A percentile compares a stretch with the other conserved stretches of the same genome.
phyloP scores from a whole-genome alignment of 768 basidiomycete species.

The Steccherinum ochraceum region DNA sequence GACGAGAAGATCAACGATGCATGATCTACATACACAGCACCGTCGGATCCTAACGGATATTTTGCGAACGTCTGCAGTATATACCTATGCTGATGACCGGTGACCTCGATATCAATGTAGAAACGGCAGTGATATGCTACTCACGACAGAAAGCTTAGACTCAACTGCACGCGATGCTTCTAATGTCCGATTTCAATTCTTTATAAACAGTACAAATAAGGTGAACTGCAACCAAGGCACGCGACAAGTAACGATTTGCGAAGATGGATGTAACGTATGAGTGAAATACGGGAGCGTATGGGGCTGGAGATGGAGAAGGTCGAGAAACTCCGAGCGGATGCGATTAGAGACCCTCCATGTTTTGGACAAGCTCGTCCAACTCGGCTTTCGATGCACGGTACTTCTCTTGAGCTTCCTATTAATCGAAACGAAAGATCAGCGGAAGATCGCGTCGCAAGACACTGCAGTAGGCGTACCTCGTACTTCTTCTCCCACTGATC shows the following conservation, averaged over 20 bases:
- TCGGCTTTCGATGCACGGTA: slow-evolving; percentile 71
- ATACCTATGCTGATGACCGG: too few species aligned
- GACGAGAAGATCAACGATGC: slow-evolving; percentile 33
- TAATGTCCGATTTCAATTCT: neutral
- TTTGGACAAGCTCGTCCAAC: slow-evolving; percentile 73
- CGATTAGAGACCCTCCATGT: slow-evolving; percentile 50
- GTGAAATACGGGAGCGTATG: neutral
- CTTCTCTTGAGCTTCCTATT: slow-evolving; percentile 65
- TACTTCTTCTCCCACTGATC: slow-evolving; percentile 93
- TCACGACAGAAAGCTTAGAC: too few species aligned
- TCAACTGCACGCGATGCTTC: neutral
- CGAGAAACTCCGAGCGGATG: neutral
- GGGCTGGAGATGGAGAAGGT: slow-evolving; percentile 1
- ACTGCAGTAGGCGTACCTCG: slow-evolving; percentile 54
- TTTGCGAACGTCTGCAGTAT: too few species aligned
- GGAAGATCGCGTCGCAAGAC: neutral
- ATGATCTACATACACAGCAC: too few species aligned
- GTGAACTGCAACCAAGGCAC: neutral
- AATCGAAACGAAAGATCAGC: neutral
- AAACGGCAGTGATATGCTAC: too few species aligned
- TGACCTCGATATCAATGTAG: too few species aligned
- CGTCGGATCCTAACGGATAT: too few species aligned
- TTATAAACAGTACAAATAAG: slow-evolving; percentile 5
- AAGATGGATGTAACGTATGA: slow-evolving; percentile 6
- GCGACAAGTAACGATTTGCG: slow-evolving; percentile 1